Conservation (phyloP, 306 rosid species). For the Pyrus pyrifolia region DNA sequence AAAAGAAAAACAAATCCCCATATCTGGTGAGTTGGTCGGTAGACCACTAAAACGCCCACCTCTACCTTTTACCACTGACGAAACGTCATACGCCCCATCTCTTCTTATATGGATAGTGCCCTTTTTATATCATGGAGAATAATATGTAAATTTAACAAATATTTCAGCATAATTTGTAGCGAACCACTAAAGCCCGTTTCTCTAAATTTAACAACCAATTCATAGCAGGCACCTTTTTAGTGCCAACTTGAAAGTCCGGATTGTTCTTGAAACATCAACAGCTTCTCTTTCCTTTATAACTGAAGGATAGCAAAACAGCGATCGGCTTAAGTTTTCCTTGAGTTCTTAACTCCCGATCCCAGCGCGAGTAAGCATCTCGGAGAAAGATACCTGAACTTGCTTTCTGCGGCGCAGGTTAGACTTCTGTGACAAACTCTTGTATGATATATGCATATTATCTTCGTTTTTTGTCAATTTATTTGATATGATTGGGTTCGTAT, state of each 20-base stretch:
- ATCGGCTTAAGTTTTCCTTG: neutral
- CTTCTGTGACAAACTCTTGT: neutral
- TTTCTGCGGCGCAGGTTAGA: neutral
- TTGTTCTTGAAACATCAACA: neutral
- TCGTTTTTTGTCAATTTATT: neutral
- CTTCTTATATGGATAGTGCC: too few relatives aligned
- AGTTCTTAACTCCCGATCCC: neutral
- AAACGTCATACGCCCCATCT: too few relatives aligned
- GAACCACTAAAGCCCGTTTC: too few relatives aligned
- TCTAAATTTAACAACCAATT: neutral
- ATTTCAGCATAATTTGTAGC: too few relatives aligned
- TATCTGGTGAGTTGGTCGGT: too few relatives aligned
- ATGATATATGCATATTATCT: neutral
- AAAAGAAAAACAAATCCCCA: too few relatives aligned
- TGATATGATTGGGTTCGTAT: neutral
- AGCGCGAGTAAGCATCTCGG: neutral
- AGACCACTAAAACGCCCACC: too few relatives aligned
- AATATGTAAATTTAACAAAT: too few relatives aligned
- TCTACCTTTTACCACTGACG: too few relatives aligned
- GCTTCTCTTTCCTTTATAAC: neutral
- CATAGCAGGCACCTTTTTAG: neutral
- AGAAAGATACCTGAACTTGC: neutral
- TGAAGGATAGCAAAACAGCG: neutral
- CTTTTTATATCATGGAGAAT: too few relatives aligned
- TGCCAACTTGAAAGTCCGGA: neutral